Conservation (phyloP, 2,329 filamentous ascomycete species). For the Colletotrichum eremochloae region DNA sequence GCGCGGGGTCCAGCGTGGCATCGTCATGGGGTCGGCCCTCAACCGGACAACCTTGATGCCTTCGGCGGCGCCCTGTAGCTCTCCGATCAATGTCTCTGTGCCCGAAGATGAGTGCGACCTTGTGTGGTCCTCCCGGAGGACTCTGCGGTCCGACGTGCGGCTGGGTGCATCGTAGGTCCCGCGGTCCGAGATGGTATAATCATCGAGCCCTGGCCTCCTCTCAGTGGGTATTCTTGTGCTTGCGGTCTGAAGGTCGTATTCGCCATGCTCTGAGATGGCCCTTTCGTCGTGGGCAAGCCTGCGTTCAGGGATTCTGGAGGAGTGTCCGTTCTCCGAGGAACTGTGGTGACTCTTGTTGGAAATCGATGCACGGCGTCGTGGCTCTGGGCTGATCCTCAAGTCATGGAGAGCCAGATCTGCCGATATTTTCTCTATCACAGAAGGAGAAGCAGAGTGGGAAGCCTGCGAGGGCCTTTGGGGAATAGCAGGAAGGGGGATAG, state of each 20-base stretch:
- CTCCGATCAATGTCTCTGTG: constrained; percentile 52
- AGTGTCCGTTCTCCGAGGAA: constrained; percentile 38
- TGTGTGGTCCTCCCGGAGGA: constrained; percentile 46
- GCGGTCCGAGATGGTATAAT: constrained; percentile 28
- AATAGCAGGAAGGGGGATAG: constrained; percentile 27
- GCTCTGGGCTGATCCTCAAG: constrained; percentile 37
- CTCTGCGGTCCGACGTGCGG: constrained; percentile 42
- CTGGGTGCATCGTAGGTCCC: constrained; percentile 35
- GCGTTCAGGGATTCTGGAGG: constrained; percentile 36
- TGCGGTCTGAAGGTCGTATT: constrained; percentile 34
- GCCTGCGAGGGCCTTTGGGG: constrained; percentile 40
- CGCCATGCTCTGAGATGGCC: constrained; percentile 42
- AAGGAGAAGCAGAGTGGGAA: constrained; percentile 42
- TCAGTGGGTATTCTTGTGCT: constrained; percentile 26
- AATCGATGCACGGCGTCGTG: constrained; percentile 46
- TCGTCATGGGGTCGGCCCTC: constrained; percentile 62
- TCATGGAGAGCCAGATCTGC: constrained; percentile 41
- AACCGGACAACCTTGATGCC: constrained; percentile 60
- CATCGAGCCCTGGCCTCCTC: constrained; percentile 21
- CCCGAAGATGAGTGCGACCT: constrained; percentile 48
- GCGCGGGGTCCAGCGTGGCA: constrained; percentile 66
- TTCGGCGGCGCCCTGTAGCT: constrained; percentile 45
- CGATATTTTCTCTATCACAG: constrained; percentile 42
- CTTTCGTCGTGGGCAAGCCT: constrained; percentile 38
- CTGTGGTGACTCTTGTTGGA: constrained; percentile 45